Percentiles rank a stretch among this genome's conserved stretches.
Conservation (phyloP, 2,329 filamentous ascomycete species). For the Talaromyces sp. region DNA sequence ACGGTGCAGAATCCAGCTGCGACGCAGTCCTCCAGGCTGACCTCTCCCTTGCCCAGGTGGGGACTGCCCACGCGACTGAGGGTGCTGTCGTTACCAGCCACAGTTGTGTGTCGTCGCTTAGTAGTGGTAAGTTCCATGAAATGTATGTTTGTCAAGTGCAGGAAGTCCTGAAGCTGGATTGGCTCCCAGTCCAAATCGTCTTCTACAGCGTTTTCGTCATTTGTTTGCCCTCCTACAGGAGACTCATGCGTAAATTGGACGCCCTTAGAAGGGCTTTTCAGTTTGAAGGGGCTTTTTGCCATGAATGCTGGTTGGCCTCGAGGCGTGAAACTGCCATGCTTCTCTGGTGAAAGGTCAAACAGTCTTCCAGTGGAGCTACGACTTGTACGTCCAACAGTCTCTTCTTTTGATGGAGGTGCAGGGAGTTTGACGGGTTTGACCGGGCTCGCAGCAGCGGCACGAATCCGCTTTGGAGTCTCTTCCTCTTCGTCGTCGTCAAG, state of each 20-base stretch:
- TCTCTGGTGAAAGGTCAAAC: slow-evolving; percentile 26
- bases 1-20: slow-evolving; percentile 86
- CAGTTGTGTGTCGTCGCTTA: slow-evolving; percentile 80
- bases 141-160: slow-evolving; percentile 91
- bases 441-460: slow-evolving; percentile 65
- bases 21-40: slow-evolving; percentile 65
- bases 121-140: slow-evolving; percentile 99
- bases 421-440: slow-evolving; percentile 69
- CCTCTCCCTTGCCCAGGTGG: slow-evolving; percentile 14
- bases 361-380: slow-evolving; percentile 42
- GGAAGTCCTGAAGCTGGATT: slow-evolving; percentile 84
- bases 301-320: slow-evolving; percentile 25
- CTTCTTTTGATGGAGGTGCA: slow-evolving; percentile 61
- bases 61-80: slow-evolving; percentile 16
- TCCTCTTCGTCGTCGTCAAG: slow-evolving; percentile 61
- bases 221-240: slow-evolving; percentile 38
- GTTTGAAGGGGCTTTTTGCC: slow-evolving; percentile 36
- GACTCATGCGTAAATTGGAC: slow-evolving; percentile 12
- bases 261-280: slow-evolving; percentile 35
- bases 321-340: slow-evolving; percentile 47
- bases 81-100: slow-evolving; percentile 44
- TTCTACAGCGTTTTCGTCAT: slow-evolving; percentile 42
- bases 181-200: slow-evolving; percentile 46
- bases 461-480: slow-evolving; percentile 57
- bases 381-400: slow-evolving; percentile 56